These are phyloP conservation scores for Cymbopogon flexuosus DNA, from an alignment of 202 grass and related monocot genomes.

Conservation along the genomic window DNA sequence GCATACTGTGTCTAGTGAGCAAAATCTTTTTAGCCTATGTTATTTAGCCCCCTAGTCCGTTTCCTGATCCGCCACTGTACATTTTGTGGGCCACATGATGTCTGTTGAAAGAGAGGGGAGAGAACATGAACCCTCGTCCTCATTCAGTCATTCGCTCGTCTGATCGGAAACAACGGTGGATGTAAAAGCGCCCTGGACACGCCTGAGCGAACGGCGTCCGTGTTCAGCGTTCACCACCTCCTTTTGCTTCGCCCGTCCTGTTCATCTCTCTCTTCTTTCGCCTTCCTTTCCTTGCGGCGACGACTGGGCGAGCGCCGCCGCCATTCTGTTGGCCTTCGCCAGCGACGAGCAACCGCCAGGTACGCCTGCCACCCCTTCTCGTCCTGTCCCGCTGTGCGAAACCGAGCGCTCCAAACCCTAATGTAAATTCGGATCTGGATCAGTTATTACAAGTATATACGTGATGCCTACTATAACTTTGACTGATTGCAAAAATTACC, in stretches of 20 bases:
- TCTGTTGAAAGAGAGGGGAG: neutral
- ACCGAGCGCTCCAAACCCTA: neutral
- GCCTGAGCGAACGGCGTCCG: neutral
- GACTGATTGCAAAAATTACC: neutral
- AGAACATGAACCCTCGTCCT: neutral
- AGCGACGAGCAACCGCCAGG: neutral
- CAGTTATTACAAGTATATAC: neutral
- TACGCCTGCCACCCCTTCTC: neutral
- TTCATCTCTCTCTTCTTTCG: neutral
- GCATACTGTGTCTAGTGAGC: too few relatives aligned
- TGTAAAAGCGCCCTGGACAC: neutral
- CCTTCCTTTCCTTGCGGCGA: neutral
- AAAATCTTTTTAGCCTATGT: too few relatives aligned
- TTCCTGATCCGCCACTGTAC: too few relatives aligned
- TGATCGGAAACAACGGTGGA: neutral
- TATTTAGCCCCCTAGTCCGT: too few relatives aligned
- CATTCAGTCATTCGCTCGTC: neutral
- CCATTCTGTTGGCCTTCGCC: neutral
- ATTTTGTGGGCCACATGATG: neutral
- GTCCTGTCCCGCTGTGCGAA: neutral
- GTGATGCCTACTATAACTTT: neutral
- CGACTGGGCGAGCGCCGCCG: neutral
- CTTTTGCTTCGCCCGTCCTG: neutral
- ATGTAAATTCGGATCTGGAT: neutral
- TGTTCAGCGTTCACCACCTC: neutral